phyloP scores from a whole-genome alignment of 2,329 filamentous ascomycete species.

The Hyphodiscus sp. region DNA sequence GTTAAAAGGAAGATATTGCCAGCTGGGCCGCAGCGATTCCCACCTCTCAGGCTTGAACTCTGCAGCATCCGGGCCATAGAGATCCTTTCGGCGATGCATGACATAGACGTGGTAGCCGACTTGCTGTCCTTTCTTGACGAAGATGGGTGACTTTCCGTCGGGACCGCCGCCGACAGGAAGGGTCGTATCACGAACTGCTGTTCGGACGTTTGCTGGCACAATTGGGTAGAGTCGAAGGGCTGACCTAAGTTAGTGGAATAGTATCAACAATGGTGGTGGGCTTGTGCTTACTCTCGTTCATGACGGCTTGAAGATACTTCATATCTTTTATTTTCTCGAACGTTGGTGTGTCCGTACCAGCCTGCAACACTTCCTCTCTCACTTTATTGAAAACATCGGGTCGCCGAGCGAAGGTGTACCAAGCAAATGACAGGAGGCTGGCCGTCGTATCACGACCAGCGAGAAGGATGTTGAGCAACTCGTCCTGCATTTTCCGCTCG shows the following conservation, averaged over 20 bases:
- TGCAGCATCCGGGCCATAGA: conserved; percentile 57
- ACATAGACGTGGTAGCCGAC: conserved; percentile 19
- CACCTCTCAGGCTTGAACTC: conserved; percentile 19
- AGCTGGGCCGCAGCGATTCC: conserved; percentile 5
- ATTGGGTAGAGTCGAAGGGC: conserved; percentile 35
- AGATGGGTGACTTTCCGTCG: conserved; percentile 26
- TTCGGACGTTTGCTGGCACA: conserved; percentile 27
- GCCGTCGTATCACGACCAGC: conserved; percentile 17
- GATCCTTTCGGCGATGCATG: conserved; percentile 37
- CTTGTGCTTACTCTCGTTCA: conserved; percentile 37
- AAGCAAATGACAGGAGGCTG: conserved; percentile 26
- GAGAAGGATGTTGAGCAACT: conserved; percentile 16
- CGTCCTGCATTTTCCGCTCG: conserved; percentile 15
- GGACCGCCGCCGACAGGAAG: conserved; percentile 32
- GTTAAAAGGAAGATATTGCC: not conserved
- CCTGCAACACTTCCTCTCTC: conserved; percentile 9
- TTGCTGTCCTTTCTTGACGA: conserved; percentile 25
- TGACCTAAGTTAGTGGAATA: conserved; percentile 9
- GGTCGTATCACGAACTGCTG: conserved; percentile 33
- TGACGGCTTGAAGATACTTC: conserved; percentile 51
- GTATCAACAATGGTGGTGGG: conserved; percentile 23
- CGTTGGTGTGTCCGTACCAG: conserved; percentile 32
- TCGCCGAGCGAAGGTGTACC: conserved; percentile 8
- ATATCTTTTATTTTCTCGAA: conserved; percentile 53
- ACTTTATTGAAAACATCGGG: conserved; percentile 8